phyloP scores from a whole-genome alignment of 805 yeast genomes.

The Pichia nakasei region DNA sequence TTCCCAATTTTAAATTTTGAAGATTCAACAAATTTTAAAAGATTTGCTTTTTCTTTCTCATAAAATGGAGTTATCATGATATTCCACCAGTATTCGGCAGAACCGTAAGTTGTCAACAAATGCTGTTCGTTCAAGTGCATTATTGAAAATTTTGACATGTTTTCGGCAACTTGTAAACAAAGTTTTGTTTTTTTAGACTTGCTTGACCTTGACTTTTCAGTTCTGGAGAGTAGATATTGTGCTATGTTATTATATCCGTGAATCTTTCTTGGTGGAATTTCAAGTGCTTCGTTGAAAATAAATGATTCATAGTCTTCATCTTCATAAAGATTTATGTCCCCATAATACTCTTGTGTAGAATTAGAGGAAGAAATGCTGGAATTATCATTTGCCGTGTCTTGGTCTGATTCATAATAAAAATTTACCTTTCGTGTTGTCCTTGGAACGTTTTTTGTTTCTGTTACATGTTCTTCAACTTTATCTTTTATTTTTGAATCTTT shows the following conservation, averaged over 20 bases:
- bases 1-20: not conserved
- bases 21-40: not conserved
- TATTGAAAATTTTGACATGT: not conserved
- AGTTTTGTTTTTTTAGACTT: not conserved
- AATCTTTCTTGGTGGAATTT: not conserved
- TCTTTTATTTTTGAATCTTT: not conserved
- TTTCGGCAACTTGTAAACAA: not conserved
- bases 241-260: not conserved
- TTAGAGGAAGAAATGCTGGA: no score
- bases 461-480: not conserved
- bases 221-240: not conserved
- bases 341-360: no score
- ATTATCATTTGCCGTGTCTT: no score
- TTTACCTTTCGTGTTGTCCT: no score
- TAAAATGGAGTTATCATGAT: not conserved
- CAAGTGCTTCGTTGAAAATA: not conserved
- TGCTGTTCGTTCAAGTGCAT: not conserved
- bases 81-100: not conserved
- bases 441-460: no score
- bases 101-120: not conserved
- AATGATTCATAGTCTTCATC: not conserved
- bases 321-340: no score
- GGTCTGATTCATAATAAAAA: no score
- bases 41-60: not conserved
- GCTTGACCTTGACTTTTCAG: not conserved